Base-by-base conservation (phyloP, 164 flowering plant genomes). In the Chimonanthus praecox region DNA sequence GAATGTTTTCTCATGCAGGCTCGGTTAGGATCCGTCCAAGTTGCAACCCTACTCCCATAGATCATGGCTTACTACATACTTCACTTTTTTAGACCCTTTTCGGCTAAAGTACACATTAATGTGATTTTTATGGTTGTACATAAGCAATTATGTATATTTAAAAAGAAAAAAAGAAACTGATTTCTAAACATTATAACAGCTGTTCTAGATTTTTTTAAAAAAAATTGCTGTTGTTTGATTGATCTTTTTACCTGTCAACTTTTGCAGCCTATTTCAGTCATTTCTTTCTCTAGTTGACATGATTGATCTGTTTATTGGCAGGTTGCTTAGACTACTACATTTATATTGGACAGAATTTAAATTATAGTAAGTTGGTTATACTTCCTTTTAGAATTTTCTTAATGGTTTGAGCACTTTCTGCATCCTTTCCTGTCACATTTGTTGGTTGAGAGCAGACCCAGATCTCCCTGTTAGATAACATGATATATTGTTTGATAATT, bases 321-420 rank as follows among this genome's bases (percentile, higher is more conserved):
- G 75, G 71, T n/a, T 73, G 51, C 63, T 45, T 73, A 67, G 70
- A 48, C 47, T 46, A 21, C 18, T 11, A 33, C 9, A 18, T 44
- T 58, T 5, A 33, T 11, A 15, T 0, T 5, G 20, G 48, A 9
- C 64, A 67, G 9, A 11, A n/a, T 45, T 6, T 73, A 8, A 64
- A 72, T 54, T n/a, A 45, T 65, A 70, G 71, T 67, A 67, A 73
- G 2, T 49, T 68, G 15, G 2, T 11, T 18, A 64, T 4, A 49
- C 33, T 33, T 49, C 4, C 67, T 64, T 64, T 48, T 3, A 44
- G 49, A 44, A 54, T 47, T 8, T 8, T 58, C 5, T n/a, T 73
- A 15, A 51, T 44, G 50, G 47, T 10, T 54, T 7, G 33, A 18
- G 20, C 43, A 18, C 49, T 15, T 54, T 7, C 43, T 4, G 64